These are phyloP conservation scores for Backusella sp. DNA, from an alignment of 192 early-diverging fungal genomes.

Conservation along the genomic window DNA sequence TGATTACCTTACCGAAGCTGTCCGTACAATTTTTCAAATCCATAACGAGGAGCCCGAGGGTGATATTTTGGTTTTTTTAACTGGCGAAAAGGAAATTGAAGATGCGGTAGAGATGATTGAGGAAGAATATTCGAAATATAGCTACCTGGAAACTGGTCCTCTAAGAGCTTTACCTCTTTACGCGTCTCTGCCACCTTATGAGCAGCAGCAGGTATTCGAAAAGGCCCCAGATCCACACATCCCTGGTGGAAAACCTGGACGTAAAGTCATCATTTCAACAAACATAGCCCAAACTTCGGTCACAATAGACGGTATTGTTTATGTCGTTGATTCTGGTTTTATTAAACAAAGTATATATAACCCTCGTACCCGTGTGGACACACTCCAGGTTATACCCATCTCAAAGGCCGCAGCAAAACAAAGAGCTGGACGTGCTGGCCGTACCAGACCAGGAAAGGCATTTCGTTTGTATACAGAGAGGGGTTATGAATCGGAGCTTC, in stretches of 20 bases:
- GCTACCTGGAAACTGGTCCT: constrained; percentile 61
- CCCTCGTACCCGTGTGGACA: constrained; percentile 95
- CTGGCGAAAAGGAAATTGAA: constrained; percentile 99
- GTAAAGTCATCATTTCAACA: constrained; percentile 97
- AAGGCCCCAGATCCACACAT: constrained; percentile 78
- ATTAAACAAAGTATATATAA: constrained; percentile 99
- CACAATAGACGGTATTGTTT: constrained; percentile 99
- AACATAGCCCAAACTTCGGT: constrained; percentile 98
- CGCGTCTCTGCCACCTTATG: constrained; percentile 83
- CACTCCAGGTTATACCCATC: constrained; percentile 90
- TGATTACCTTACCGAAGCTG: constrained; percentile 95
- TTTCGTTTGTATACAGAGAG: constrained; percentile 98
- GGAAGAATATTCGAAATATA: constrained; percentile 69
- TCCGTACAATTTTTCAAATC: constrained; percentile 91
- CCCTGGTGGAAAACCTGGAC: constrained; percentile 80
- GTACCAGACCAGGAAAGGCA: constrained; percentile 95
- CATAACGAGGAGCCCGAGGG: constrained; percentile 92
- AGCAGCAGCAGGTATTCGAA: constrained; percentile 93
- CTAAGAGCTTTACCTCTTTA: constrained; percentile 87
- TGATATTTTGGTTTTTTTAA: constrained; percentile 95
- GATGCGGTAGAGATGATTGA: constrained; percentile 86
- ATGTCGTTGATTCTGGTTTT: constrained; percentile 97
- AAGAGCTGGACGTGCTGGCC: constrained; percentile 95
- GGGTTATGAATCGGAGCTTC: constrained; percentile 86
- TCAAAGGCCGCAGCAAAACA: constrained; percentile 95